These are phyloP conservation scores for Cryptosporidium sp. DNA, from an alignment of 169 alveolate genomes.

Conservation along the genomic window DNA sequence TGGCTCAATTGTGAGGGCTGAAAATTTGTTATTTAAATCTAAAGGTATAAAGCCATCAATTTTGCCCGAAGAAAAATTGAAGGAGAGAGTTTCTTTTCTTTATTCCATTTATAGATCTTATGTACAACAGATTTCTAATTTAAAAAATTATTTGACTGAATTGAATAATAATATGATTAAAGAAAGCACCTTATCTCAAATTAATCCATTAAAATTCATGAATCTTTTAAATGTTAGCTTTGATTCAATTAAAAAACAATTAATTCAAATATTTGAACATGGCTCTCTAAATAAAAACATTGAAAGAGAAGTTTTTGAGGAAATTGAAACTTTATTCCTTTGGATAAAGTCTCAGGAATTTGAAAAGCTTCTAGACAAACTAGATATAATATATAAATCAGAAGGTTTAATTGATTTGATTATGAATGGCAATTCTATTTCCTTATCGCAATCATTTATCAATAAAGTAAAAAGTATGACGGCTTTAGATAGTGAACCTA, in stretches of 20 bases:
- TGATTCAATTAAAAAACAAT: not conserved
- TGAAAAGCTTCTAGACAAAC: not conserved
- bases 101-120: conserved; percentile 26
- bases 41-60: conserved; percentile 11
- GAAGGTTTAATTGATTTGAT: not conserved
- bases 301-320: not conserved
- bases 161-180: not conserved
- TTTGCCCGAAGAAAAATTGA: not conserved
- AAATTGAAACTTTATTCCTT: not conserved
- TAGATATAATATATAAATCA: not conserved
- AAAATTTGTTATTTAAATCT: not conserved
- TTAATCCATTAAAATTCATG: not conserved
- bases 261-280: conserved; percentile 1
- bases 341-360: conserved; percentile 2
- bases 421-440: conserved; percentile 8
- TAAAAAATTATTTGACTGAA: not conserved
- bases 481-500: not conserved
- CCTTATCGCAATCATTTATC: not conserved
- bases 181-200: not conserved
- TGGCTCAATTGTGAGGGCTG: conserved; percentile 2
- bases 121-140: not conserved
- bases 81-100: conserved; percentile 1
- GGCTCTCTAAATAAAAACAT: conserved; percentile 1
- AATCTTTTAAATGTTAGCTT: not conserved
- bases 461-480: not conserved